phyloP scores from a whole-genome alignment of 2,329 filamentous ascomycete genomes.

The Rhinocladiella similis region DNA sequence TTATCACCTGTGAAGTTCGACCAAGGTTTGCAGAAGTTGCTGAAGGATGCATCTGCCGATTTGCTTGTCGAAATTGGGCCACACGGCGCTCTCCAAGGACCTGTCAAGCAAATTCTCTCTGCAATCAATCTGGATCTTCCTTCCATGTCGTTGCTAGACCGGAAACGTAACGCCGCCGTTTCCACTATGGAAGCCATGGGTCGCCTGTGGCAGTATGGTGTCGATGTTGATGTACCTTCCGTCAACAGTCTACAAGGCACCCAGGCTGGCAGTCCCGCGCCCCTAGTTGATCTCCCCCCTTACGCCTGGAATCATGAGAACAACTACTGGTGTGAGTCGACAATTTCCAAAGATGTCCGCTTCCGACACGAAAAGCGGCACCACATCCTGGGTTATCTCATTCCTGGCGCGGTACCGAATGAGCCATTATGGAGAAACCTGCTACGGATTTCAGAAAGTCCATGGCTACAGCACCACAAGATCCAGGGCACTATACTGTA shows the following conservation, averaged over 20 bases:
- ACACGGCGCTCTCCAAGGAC: conserved; percentile 36
- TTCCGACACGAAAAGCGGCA: conserved; percentile 36
- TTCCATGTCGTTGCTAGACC: conserved; percentile 23
- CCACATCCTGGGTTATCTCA: conserved; percentile 27
- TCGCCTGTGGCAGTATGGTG: conserved; percentile 5
- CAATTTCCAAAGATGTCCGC: conserved; percentile 42
- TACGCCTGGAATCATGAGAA: conserved; percentile 54
- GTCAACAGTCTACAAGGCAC: conserved; percentile 3
- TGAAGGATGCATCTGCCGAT: conserved; percentile 20
- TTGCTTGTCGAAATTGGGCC: conserved; percentile 37
- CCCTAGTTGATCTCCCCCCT: conserved; percentile 38
- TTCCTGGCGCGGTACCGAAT: background rate
- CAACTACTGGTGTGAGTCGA: conserved; percentile 46
- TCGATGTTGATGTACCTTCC: conserved; percentile 2
- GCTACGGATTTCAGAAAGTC: conserved; percentile 30
- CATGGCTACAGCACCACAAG: conserved; percentile 35
- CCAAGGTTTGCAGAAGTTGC: conserved; percentile 16
- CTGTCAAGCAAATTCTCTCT: conserved; percentile 31
- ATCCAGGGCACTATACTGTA: conserved; percentile 30
- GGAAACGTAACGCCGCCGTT: conserved; percentile 24
- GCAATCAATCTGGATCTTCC: conserved; percentile 4
- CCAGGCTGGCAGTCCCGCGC: background rate
- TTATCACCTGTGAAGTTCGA: conserved; percentile 30
- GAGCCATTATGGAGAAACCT: conserved; percentile 35
- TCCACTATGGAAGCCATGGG: conserved; percentile 17